Evolutionary conservation across 2,329 filamentous ascomycete species (phyloP).

Genomic region (Pleomassaria siparia): DNA sequence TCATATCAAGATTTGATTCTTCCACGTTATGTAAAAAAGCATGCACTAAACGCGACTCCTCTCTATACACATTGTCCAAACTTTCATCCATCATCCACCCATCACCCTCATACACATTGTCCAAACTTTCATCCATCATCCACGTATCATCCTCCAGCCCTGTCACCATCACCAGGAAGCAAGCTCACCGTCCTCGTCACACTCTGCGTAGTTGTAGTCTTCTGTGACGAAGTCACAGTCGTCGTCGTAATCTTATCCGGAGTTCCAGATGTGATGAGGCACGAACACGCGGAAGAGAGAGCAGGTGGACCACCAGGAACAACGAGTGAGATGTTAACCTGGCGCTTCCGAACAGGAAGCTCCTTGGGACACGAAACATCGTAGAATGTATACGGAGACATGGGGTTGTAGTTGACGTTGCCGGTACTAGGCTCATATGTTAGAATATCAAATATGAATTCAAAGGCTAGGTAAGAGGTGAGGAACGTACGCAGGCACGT

Average conservation of each 20-base stretch:
- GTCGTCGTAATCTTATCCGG: constrained; percentile 27
- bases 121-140: background rate
- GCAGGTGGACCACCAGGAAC: constrained; percentile 16
- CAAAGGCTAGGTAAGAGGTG: background rate
- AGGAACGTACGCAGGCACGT: constrained; percentile 29
- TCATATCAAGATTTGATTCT: no score
- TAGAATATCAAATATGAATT: background rate
- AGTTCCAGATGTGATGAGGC: constrained; percentile 30
- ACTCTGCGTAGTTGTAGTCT: constrained; percentile 22
- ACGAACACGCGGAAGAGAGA: constrained; percentile 33
- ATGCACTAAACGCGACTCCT: no score
- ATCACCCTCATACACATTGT: background rate
- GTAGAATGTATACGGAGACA: constrained; percentile 39
- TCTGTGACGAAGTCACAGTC: constrained; percentile 15
- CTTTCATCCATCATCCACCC: no score
- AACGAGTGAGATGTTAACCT: constrained; percentile 30
- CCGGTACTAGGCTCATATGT: constrained; percentile 16
- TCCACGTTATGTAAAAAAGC: no score
- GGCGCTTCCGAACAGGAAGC: constrained; percentile 33
- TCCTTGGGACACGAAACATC: constrained; percentile 28
- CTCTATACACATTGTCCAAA: background rate
- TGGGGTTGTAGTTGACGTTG: constrained; percentile 38
- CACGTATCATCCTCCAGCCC: background rate
- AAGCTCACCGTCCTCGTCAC: constrained; percentile 22
- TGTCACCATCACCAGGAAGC: constrained; percentile 3